Evolutionary conservation across 2,329 filamentous ascomycete species (phyloP).

Genomic region (Clonostachys sp.): DNA sequence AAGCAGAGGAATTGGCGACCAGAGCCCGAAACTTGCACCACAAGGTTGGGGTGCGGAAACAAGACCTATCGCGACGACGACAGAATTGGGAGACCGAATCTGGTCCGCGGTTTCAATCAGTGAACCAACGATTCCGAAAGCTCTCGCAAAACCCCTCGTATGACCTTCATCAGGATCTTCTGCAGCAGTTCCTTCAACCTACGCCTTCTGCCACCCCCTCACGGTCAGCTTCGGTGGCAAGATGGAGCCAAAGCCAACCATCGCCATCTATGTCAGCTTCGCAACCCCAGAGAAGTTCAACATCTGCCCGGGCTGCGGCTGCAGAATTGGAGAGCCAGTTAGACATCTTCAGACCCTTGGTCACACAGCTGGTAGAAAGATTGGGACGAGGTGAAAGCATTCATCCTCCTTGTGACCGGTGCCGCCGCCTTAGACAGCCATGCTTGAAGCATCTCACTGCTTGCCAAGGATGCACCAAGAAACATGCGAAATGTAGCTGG

Average conservation of each 20-base stretch:
- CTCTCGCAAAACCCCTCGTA: slow-evolving; percentile 20
- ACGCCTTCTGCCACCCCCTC: slow-evolving; percentile 12
- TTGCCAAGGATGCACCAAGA: slow-evolving; percentile 83
- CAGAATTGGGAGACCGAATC: slow-evolving; percentile 21
- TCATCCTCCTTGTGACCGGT: slow-evolving; percentile 79
- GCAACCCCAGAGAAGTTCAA: slow-evolving; percentile 9
- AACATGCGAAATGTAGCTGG: slow-evolving; percentile 87
- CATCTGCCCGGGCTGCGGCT: slow-evolving; percentile 1
- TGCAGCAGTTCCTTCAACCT: slow-evolving; percentile 43
- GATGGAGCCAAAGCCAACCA: slow-evolving; percentile 13
- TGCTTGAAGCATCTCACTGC: slow-evolving; percentile 84
- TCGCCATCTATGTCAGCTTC: slow-evolving; percentile 14
- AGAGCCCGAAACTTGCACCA: slow-evolving; percentile 74
- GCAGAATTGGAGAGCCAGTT: slow-evolving; percentile 15
- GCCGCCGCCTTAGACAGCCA: slow-evolving; percentile 72
- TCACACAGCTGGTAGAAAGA: slow-evolving; percentile 72
- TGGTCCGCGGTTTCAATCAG: slow-evolving; percentile 15
- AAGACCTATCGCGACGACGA: slow-evolving; percentile 19
- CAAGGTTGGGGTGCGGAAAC: slow-evolving; percentile 43
- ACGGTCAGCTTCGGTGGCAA: slow-evolving; percentile 5
- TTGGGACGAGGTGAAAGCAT: slow-evolving; percentile 70
- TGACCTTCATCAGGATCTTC: slow-evolving; percentile 48
- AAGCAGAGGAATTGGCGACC: slow-evolving; percentile 67
- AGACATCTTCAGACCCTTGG: slow-evolving; percentile 43
- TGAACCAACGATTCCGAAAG: not conserved